phyloP scores from a whole-genome alignment of 371 early-diverging fungal genomes.

The Actinomortierella wolfii region DNA sequence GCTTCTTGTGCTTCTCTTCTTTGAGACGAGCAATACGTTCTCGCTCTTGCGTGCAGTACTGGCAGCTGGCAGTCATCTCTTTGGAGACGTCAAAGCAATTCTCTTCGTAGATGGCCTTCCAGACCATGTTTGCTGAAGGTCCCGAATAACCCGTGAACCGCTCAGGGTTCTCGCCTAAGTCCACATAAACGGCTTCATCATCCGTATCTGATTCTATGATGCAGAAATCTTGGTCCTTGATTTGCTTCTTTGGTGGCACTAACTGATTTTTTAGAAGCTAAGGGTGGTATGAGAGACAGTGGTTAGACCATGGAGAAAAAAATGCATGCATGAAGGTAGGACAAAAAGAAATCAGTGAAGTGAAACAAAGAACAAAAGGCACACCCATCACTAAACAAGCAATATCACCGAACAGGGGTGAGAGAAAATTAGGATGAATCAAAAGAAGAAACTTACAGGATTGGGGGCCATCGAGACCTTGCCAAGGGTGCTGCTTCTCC shows the following conservation, averaged over 20 bases:
- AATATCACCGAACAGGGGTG: background rate
- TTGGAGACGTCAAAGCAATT: constrained; percentile 89
- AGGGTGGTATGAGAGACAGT: background rate
- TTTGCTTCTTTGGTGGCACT: constrained; percentile 2
- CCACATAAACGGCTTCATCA: constrained; percentile 82
- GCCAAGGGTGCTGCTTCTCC: constrained; percentile 18
- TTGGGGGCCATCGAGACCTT: constrained; percentile 33
- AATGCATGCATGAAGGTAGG: no score
- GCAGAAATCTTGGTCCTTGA: constrained; percentile 47
- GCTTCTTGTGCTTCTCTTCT: constrained; percentile 10
- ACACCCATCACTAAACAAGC: background rate
- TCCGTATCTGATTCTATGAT: constrained; percentile 12
- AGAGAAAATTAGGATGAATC: background rate
- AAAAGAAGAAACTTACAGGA: constrained; percentile 6
- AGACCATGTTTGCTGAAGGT: constrained; percentile 83
- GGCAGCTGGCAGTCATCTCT: constrained; percentile 53
- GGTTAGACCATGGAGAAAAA: no score
- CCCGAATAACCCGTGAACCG: constrained; percentile 97
- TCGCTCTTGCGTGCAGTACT: constrained; percentile 21
- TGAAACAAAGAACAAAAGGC: background rate
- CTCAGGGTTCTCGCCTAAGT: constrained; percentile 92
- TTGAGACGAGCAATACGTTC: background rate
- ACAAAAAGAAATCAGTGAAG: background rate
- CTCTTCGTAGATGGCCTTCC: constrained; percentile 94
- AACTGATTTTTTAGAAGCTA: constrained; percentile 25